Conservation (phyloP, 768 basidiomycete genomes). For the Pholiota microspora region DNA sequence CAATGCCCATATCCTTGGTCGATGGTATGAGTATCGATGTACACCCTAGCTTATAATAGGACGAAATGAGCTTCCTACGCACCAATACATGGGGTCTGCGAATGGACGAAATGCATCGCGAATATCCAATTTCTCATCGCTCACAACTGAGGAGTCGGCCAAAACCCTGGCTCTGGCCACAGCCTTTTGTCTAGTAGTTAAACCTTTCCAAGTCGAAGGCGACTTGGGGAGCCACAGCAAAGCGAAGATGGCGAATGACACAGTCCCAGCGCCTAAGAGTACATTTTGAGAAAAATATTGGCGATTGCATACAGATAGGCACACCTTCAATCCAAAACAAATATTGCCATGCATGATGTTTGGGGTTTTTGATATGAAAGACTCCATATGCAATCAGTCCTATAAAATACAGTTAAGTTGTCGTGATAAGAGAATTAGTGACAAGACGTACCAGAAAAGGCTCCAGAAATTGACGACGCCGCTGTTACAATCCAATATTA, state of each 20-base stretch:
- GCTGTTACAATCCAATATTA: too few species aligned
- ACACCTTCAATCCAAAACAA: conserved; percentile 52
- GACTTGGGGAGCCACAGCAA: conserved; percentile 45
- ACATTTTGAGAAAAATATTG: too few species aligned
- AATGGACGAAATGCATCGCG: conserved; percentile 44
- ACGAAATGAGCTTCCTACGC: not conserved
- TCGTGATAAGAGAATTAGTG: not conserved
- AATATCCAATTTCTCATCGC: conserved; percentile 39
- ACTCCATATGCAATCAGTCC: conserved; percentile 50
- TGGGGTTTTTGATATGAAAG: conserved; percentile 42
- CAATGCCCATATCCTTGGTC: conserved; percentile 39
- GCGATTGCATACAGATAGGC: too few species aligned
- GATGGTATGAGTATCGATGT: not conserved
- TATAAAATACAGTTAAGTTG: conserved; percentile 1
- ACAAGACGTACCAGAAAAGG: conserved; percentile 37
- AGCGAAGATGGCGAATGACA: conserved; percentile 42
- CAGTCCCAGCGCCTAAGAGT: conserved; percentile 39
- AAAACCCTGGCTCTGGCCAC: conserved; percentile 42
- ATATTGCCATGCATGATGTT: conserved; percentile 49
- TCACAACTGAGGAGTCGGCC: conserved; percentile 41
- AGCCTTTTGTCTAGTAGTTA: conserved; percentile 37
- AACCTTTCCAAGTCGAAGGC: conserved; percentile 37
- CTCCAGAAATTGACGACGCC: conserved; percentile 44
- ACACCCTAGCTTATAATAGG: not conserved
- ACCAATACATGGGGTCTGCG: conserved; percentile 44